Conservation (phyloP, 2,329 filamentous ascomycete genomes). For the Cordyceps militaris region DNA sequence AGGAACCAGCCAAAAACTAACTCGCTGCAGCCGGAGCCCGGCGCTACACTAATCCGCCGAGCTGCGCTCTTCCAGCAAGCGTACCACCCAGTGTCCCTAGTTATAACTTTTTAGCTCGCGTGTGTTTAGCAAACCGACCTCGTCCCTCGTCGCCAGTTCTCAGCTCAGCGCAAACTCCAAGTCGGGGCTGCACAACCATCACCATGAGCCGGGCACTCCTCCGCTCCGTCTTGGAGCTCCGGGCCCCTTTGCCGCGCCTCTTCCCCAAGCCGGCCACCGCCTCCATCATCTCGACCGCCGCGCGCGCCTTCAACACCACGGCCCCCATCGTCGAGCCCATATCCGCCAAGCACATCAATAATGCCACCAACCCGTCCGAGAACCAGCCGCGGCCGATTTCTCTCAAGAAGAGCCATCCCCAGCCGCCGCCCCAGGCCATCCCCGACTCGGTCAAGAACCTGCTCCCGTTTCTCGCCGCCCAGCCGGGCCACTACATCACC, state of each 20-base stretch:
- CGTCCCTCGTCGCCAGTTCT: conserved; percentile 14
- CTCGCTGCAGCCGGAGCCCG: conserved; percentile 22
- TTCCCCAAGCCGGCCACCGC: conserved; percentile 34
- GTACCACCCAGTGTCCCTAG: not conserved
- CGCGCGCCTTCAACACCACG: conserved; percentile 41
- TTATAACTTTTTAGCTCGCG: conserved; percentile 12
- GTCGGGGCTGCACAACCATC: conserved; percentile 20
- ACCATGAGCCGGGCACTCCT: conserved; percentile 52
- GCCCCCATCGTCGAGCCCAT: conserved; percentile 40
- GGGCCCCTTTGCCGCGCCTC: conserved; percentile 36
- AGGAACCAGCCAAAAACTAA: conserved; percentile 11
- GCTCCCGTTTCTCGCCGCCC: conserved; percentile 64
- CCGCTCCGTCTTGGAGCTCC: conserved; percentile 56
- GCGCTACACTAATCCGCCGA: conserved; percentile 28
- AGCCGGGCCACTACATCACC: conserved; percentile 71
- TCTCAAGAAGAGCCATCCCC: conserved; percentile 34
- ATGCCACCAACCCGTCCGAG: conserved; percentile 31
- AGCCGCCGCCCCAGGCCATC: conserved; percentile 32
- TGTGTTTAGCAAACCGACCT: conserved; percentile 15
- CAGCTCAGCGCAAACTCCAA: conserved; percentile 17
- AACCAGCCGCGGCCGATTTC: conserved; percentile 28
- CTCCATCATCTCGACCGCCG: conserved; percentile 41
- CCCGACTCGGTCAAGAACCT: conserved; percentile 51
- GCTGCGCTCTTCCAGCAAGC: conserved; percentile 6
- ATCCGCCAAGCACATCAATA: conserved; percentile 25